Conservation (phyloP, 495 filamentous ascomycete genomes). For the Patellaria atrata region DNA sequence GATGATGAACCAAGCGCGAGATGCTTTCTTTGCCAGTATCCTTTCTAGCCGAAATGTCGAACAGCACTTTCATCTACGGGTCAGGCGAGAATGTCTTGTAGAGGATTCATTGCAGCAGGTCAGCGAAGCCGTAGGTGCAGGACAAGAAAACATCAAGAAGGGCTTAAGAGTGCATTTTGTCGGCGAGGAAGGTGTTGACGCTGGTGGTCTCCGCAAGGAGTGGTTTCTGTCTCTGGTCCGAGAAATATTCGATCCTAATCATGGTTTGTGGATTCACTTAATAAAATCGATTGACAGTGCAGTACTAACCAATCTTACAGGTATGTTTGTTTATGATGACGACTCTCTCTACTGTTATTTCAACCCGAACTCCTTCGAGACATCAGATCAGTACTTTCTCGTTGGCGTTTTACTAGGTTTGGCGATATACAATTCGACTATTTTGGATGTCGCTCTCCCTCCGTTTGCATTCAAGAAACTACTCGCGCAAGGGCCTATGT, state of each 20-base stretch:
- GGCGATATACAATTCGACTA: conserved; percentile 94
- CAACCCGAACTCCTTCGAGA: conserved; percentile 82
- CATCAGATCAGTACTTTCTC: conserved; percentile 85
- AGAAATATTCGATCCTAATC: conserved; percentile 83
- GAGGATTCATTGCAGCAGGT: conserved; percentile 81
- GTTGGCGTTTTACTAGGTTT: conserved; percentile 80
- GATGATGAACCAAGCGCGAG: conserved; percentile 80
- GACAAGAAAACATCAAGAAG: conserved; percentile 85
- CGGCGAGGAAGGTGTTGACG: conserved; percentile 87
- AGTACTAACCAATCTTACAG: conserved; percentile 27
- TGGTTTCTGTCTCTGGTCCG: conserved; percentile 89
- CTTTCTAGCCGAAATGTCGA: conserved; percentile 57
- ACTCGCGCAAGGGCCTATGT: conserved; percentile 51
- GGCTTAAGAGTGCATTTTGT: conserved; percentile 74
- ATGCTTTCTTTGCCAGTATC: conserved; percentile 86
- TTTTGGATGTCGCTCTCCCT: conserved; percentile 78
- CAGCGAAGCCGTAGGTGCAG: conserved; percentile 71
- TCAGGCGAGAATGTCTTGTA: conserved; percentile 77
- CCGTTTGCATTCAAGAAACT: conserved; percentile 91
- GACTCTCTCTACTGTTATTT: conserved; percentile 92
- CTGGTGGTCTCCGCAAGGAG: conserved; percentile 82
- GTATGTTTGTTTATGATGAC: conserved; percentile 87
- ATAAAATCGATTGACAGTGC: conserved; percentile 1
- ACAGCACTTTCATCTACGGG: conserved; percentile 65
- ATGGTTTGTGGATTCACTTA: conserved; percentile 43